Evolutionary conservation across 2,329 filamentous ascomycete species (phyloP).

Genomic region (Exophiala viscosa): DNA sequence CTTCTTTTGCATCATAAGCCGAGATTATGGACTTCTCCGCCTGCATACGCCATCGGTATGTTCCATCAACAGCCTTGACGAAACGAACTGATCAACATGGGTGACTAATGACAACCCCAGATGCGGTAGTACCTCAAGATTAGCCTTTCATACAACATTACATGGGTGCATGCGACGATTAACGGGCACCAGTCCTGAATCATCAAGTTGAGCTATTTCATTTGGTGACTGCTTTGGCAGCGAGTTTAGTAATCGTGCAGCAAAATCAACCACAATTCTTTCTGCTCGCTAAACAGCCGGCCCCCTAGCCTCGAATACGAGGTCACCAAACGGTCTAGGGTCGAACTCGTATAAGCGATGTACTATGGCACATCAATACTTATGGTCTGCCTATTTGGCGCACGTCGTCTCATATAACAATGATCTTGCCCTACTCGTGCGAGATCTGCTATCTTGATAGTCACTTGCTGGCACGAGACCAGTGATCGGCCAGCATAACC

Average conservation of each 20-base stretch:
- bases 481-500: background rate
- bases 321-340: background rate
- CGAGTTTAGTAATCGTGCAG: background rate
- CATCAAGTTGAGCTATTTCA: background rate
- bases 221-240: background rate
- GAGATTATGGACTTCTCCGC: too few species aligned
- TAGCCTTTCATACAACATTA: conserved; percentile 1
- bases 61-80: too few species aligned
- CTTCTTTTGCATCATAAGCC: too few species aligned
- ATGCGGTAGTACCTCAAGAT: conserved; percentile 11
- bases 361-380: background rate
- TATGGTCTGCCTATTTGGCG: too few species aligned
- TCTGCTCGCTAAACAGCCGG: too few species aligned
- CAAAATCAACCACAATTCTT: background rate
- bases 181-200: too few species aligned
- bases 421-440: background rate
- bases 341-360: background rate
- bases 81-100: background rate
- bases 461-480: background rate
- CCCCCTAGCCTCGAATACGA: too few species aligned
- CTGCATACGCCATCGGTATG: background rate
- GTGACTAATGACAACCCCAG: conserved; percentile 5
- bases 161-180: background rate
- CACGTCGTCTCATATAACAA: too few species aligned
- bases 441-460: background rate